A percentile compares a stretch with the other conserved stretches of the same genome.
Conservation (phyloP, 2,329 filamentous ascomycete genomes). For the Fusarium drepaniforme region DNA sequence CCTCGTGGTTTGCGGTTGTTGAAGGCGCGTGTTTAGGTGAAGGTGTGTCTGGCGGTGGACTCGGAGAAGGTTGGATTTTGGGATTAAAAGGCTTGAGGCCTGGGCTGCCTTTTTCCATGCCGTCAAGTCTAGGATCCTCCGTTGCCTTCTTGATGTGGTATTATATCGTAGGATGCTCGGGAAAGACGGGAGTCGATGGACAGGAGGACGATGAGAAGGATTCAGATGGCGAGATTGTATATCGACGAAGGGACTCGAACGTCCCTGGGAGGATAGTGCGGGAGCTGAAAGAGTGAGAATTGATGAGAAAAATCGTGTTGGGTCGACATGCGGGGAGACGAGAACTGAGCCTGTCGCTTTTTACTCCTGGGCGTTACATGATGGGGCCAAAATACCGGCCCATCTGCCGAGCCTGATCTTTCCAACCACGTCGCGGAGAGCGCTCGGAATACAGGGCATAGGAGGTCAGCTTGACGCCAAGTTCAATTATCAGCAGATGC, state of each 20-base stretch:
- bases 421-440: background rate
- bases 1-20: background rate
- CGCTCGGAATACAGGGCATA: background rate
- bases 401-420: background rate
- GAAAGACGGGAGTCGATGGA: background rate
- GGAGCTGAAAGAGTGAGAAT: background rate
- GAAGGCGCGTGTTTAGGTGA: background rate
- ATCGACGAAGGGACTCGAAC: background rate
- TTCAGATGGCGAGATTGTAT: background rate
- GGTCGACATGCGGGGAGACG: background rate
- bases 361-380: background rate
- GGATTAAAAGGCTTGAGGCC: background rate
- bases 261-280: background rate
- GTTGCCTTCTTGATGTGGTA: background rate
- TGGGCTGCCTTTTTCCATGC: background rate
- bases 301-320: background rate
- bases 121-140: background rate
- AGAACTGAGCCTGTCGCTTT: background rate
- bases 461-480: background rate
- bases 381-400: background rate
- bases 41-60: background rate
- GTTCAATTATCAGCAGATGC: background rate
- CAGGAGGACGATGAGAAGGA: background rate
- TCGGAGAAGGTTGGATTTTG: background rate
- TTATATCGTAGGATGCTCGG: background rate